These are phyloP conservation scores for Noccaea caerulescens DNA, from an alignment of 345 rosid species.

Conservation along the genomic window DNA sequence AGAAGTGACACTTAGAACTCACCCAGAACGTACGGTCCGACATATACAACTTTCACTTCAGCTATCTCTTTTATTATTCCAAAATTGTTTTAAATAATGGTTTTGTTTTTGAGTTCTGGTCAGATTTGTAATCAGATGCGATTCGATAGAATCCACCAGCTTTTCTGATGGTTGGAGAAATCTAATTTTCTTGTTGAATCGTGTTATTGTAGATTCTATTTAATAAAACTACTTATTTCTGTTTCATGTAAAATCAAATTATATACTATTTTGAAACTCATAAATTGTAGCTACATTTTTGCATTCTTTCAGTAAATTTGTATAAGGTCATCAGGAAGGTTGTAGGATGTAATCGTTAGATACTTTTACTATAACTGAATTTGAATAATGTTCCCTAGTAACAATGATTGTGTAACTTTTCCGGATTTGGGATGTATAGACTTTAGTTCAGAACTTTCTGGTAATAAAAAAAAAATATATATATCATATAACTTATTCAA, in stretches of 20 bases:
- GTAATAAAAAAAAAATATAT: too few relatives aligned
- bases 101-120: conserved; percentile 26
- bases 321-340: neutral
- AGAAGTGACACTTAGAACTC: conserved; percentile 31
- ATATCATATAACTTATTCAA: too few relatives aligned
- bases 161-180: conserved; percentile 32
- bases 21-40: conserved; percentile 42
- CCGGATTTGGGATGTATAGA: too few relatives aligned
- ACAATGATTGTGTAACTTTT: too few relatives aligned
- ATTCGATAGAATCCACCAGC: conserved; percentile 36
- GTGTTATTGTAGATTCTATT: neutral
- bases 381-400: neutral
- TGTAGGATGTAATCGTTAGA: neutral
- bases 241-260: neutral
- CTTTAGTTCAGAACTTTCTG: too few relatives aligned
- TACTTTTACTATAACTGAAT: neutral
- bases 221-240: too few relatives aligned
- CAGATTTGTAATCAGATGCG: conserved; percentile 42
- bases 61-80: conserved; percentile 33
- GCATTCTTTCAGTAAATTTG: neutral
- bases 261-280: neutral
- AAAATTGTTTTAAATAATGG: neutral
- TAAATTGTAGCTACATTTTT: neutral
- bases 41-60: conserved; percentile 29
- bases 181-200: neutral